Base-by-base conservation (phyloP, 148 eudicot species). In the Fagopyrum esculentum region DNA sequence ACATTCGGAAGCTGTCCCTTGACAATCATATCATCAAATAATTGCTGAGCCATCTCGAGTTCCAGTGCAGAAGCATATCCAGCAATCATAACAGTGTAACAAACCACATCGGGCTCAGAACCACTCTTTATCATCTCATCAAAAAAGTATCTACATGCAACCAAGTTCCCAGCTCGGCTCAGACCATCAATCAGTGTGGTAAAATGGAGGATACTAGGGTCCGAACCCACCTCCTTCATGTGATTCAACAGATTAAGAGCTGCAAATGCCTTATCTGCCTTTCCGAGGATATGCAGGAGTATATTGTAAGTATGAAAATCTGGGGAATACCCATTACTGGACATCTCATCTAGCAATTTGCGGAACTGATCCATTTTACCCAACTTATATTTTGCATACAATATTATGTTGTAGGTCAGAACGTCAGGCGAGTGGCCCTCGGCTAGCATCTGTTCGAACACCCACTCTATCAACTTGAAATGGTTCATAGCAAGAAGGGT, bases 131-230 rank as follows among this genome's bases (percentile, higher is more conserved):
- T 78, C 97, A 93, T 93, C 76, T 88, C 91, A 56, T 86, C 86
- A 76, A 91, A 93, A 75, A 93, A 91, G 81, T 88, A 85, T 77
- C 84, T 81, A 82, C 97, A 88, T 30, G 94, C 97, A 35, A 89
- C 88, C 87, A 93, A 75, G 78, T 91, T 86, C 51, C 98, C 97
- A 26, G 89, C 89, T 70, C 98, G 82, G 73, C 98, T 89, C 46
- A 91, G 84, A 77, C 98, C 98, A 76, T 93, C 98, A 44, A 93
- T 89, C 82, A 93, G 78, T 69, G 98, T 87, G 45, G 97, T 88
- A 72, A 87, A 93, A 78, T 93, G 98, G 56, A 93, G 91, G 73
- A 86, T 87, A 76, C 75, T 87, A 6, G 98, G 95, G 40, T 80
- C 72, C 49, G 80, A 22, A 69, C 93, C 95, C 61, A 80, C 88